Percentiles rank a stretch among this genome's conserved stretches.
Evolutionary conservation across 2,329 filamentous ascomycete species (phyloP).

Genomic region (Cryphonectria japonica): DNA sequence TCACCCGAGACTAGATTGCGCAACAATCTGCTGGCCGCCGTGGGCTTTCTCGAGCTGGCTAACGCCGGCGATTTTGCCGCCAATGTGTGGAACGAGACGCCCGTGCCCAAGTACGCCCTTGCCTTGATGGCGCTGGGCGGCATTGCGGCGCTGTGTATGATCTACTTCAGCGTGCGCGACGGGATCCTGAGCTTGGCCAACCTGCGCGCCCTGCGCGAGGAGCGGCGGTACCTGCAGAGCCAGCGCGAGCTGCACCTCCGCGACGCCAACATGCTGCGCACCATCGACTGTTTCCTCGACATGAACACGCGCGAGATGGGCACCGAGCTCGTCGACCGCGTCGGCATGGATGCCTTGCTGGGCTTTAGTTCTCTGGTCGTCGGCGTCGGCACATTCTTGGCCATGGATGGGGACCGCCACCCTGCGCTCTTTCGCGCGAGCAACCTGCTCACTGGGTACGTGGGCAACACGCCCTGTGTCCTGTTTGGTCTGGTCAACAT

Average conservation of each 20-base stretch:
- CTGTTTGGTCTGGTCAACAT: constrained; percentile 54
- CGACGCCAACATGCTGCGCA: constrained; percentile 31
- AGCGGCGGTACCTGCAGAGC: constrained; percentile 41
- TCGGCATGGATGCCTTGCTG: constrained; percentile 55
- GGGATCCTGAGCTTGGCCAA: constrained; percentile 49
- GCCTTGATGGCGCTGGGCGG: constrained; percentile 59
- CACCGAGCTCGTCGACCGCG: constrained; percentile 54
- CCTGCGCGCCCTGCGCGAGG: constrained; percentile 47
- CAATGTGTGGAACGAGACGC: constrained; percentile 59
- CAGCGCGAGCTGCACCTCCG: constrained; percentile 29
- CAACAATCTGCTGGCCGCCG: constrained; percentile 33
- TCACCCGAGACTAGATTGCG: constrained; percentile 28
- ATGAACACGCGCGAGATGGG: constrained; percentile 54
- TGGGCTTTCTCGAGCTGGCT: constrained; percentile 58
- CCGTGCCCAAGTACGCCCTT: constrained; percentile 52
- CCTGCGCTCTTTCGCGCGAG: constrained; percentile 47
- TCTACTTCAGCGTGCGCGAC: constrained; percentile 51
- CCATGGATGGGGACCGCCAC: constrained; percentile 52
- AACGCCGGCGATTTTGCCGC: constrained; percentile 62
- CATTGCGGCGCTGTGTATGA: constrained; percentile 48
- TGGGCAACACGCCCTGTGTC: constrained; percentile 56
- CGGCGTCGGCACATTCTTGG: constrained; percentile 55
- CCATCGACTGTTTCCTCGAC: constrained; percentile 45
- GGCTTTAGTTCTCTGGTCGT: constrained; percentile 55
- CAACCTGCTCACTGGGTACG: constrained; percentile 59